A percentile compares a stretch with the other conserved stretches of the same genome.
Conservation (phyloP, 176 grass and related monocot species). For the Alloteropsis semialata region DNA sequence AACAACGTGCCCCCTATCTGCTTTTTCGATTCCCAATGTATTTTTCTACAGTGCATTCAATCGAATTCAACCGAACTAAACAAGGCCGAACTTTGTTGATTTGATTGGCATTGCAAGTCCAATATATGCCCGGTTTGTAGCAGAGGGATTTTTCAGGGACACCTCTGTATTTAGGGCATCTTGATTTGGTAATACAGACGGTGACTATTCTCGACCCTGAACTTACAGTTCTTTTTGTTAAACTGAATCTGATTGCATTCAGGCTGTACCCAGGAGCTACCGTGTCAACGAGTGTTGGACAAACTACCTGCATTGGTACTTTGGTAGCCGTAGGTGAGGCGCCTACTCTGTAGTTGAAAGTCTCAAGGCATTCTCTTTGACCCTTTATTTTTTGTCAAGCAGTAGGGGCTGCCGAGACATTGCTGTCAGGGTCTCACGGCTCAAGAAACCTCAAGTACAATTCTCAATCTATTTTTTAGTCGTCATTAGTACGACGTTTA, state of each 20-base stretch:
- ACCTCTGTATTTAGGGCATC: too few species aligned
- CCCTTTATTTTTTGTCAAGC: not conserved
- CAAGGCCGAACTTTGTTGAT: too few species aligned
- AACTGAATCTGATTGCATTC: not conserved
- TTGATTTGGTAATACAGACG: too few species aligned
- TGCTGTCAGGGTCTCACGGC: constrained; percentile 16
- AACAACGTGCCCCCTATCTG: too few species aligned
- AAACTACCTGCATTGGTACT: not conserved
- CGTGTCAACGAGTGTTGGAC: not conserved
- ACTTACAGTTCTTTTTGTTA: not conserved
- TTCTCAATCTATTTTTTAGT: not conserved
- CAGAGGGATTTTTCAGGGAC: too few species aligned
- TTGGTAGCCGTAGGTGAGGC: not conserved
- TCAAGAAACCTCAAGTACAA: not conserved
- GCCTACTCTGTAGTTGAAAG: not conserved
- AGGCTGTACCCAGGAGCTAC: not conserved
- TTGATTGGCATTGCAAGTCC: too few species aligned
- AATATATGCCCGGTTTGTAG: not conserved
- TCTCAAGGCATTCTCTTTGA: not conserved
- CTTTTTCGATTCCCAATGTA: too few species aligned
- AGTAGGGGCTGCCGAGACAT: not conserved
- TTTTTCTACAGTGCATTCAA: too few species aligned
- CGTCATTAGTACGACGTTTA: too few species aligned
- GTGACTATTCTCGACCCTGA: too few species aligned
- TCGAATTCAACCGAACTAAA: too few species aligned